phyloP scores from a whole-genome alignment of 257 asterid species.

The Przewalskia tangutica region DNA sequence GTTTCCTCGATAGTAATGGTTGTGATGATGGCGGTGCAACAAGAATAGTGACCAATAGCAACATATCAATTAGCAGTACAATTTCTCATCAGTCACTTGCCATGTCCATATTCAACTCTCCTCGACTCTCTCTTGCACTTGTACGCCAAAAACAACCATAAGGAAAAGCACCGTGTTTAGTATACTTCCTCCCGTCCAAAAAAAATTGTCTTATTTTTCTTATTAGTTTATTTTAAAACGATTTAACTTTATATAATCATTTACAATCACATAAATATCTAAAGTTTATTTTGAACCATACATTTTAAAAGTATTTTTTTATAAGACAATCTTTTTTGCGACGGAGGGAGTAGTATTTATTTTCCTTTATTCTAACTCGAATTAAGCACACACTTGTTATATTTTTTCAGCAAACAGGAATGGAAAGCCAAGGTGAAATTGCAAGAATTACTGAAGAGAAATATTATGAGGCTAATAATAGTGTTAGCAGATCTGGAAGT shows the following conservation, averaged over 20 bases:
- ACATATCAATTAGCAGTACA: conserved; percentile 47
- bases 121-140: conserved; percentile 93
- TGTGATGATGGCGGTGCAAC: conserved; percentile 35
- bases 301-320: too few species aligned
- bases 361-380: too few species aligned
- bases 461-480: conserved; percentile 37
- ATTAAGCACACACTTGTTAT: too few species aligned
- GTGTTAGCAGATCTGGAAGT: conserved; percentile 92
- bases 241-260: too few species aligned
- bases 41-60: conserved; percentile 5
- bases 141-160: conserved; percentile 16
- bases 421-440: conserved; percentile 70
- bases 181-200: too few species aligned
- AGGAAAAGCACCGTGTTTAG: too few species aligned
- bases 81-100: conserved; percentile 44
- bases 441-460: conserved; percentile 40
- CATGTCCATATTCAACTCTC: conserved; percentile 61
- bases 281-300: too few species aligned
- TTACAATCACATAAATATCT: too few species aligned
- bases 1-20: conserved; percentile 61
- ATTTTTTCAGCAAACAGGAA: conserved; percentile 71
- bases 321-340: too few species aligned
- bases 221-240: too few species aligned
- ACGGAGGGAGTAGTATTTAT: too few species aligned
- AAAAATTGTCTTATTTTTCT: too few species aligned